phyloP scores from a whole-genome alignment of 257 asterid species.

The Fraxinus americana region DNA sequence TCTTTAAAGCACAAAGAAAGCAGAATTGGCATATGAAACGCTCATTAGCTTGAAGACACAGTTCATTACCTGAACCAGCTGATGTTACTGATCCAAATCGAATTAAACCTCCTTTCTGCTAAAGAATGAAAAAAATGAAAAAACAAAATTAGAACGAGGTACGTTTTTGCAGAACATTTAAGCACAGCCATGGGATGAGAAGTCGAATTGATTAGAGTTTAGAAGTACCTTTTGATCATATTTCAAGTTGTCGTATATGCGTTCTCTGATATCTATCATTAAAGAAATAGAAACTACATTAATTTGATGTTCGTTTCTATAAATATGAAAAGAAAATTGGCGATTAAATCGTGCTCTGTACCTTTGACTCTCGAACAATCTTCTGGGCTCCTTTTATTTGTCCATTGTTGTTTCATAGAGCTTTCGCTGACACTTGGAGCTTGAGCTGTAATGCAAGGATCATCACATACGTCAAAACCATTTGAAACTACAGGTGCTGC shows the following conservation, averaged over 20 bases:
- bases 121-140: constrained; percentile 7
- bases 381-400: constrained; percentile 49
- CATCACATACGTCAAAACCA: constrained; percentile 61
- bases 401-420: constrained; percentile 60
- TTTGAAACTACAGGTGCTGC: constrained; percentile 57
- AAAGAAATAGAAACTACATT: constrained; percentile 11
- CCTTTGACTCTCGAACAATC: constrained; percentile 46
- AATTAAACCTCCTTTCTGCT: constrained; percentile 60
- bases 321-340: neutral
- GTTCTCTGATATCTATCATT: constrained; percentile 53
- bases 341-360: constrained; percentile 10
- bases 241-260: constrained; percentile 43
- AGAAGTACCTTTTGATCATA: constrained; percentile 59
- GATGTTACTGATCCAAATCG: constrained; percentile 74
- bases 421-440: constrained; percentile 58
- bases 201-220: constrained; percentile 9
- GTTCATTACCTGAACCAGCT: constrained; percentile 62
- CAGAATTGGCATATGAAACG: neutral
- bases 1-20: neutral
- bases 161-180: neutral
- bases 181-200: neutral
- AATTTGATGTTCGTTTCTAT: neutral
- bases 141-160: constrained; percentile 8
- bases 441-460: constrained; percentile 64
- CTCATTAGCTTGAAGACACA: constrained; percentile 5